phyloP scores from a whole-genome alignment of 2,329 filamentous ascomycete genomes.

The Magnaporthiopsis incrustans region DNA sequence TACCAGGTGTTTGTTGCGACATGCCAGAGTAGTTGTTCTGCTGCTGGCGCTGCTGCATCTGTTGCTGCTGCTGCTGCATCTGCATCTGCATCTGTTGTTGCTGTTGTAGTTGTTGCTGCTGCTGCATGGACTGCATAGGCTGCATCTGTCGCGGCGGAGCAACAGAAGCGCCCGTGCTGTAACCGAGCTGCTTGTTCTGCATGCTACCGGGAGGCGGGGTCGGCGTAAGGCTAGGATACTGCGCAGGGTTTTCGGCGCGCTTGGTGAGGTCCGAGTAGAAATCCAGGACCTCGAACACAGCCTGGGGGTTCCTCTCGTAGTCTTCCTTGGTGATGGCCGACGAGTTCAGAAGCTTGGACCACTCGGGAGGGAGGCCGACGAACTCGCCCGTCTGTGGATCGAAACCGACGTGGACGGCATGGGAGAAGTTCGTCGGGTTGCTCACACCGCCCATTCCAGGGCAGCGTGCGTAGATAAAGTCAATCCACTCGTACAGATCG shows the following conservation, averaged over 20 bases:
- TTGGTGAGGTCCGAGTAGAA: conserved; percentile 82
- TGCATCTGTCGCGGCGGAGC: conserved; percentile 58
- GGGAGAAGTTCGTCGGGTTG: conserved; percentile 96
- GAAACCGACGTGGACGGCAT: conserved; percentile 95
- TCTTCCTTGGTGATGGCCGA: conserved; percentile 98
- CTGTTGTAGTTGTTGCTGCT: conserved; percentile 28
- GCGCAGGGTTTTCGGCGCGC: conserved; percentile 60
- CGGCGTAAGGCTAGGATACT: conserved; percentile 60
- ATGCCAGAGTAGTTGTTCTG: conserved; percentile 30
- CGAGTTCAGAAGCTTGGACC: conserved; percentile 92
- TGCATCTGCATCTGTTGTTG: conserved; percentile 16
- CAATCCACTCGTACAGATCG: conserved; percentile 98
- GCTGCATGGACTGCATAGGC: conserved; percentile 39
- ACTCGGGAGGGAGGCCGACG: conserved; percentile 87
- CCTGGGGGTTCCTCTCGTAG: conserved; percentile 93
- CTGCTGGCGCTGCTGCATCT: background rate
- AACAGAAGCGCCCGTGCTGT: conserved; percentile 48
- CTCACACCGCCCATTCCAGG: conserved; percentile 97
- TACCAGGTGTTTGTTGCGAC: conserved; percentile 10
- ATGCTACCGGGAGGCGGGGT: conserved; percentile 52
- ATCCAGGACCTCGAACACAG: conserved; percentile 70
- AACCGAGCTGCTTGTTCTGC: conserved; percentile 55
- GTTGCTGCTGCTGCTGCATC: conserved; percentile 22
- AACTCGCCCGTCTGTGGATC: conserved; percentile 94
- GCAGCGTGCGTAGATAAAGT: conserved; percentile 93